phyloP scores from a whole-genome alignment of 176 grass and related monocot species.

The Aegilops tauschii region DNA sequence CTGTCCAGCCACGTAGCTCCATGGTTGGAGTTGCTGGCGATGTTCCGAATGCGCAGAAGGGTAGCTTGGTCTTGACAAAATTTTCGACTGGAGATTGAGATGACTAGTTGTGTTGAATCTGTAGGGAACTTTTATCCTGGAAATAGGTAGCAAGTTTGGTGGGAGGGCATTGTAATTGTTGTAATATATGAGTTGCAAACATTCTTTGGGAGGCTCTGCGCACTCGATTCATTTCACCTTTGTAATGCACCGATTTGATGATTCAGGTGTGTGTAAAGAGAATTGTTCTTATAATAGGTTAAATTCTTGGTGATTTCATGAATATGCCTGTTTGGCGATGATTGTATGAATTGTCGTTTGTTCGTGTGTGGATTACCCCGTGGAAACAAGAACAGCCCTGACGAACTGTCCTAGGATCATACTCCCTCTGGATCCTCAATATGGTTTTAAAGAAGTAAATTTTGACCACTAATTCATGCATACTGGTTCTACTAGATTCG shows the following conservation, averaged over 20 bases:
- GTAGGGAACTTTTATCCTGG: constrained; percentile 43
- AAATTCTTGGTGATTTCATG: not conserved
- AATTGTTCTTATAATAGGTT: too few relatives aligned
- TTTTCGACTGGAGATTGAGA: constrained; percentile 36
- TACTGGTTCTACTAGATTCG: not conserved
- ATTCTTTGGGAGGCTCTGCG: constrained; percentile 60
- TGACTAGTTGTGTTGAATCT: constrained; percentile 31
- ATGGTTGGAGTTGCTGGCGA: not conserved
- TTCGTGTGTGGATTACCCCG: not conserved
- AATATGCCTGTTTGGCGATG: not conserved
- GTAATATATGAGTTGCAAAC: constrained; percentile 56
- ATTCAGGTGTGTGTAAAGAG: constrained; percentile 10
- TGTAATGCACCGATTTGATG: constrained; percentile 45
- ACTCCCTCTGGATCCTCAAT: not conserved
- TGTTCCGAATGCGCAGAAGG: constrained; percentile 3
- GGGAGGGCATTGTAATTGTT: constrained; percentile 51
- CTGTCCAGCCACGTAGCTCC: not conserved
- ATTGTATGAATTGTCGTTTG: not conserved
- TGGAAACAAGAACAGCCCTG: not conserved
- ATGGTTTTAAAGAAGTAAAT: not conserved
- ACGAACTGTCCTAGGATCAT: not conserved
- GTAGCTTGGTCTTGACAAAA: constrained; percentile 42
- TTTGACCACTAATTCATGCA: not conserved
- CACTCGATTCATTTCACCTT: constrained; percentile 28
- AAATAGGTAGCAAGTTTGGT: constrained; percentile 53